Evolutionary conservation across 139 green algal genomes (phyloP).

Genomic region (Gonium pectorale): DNA sequence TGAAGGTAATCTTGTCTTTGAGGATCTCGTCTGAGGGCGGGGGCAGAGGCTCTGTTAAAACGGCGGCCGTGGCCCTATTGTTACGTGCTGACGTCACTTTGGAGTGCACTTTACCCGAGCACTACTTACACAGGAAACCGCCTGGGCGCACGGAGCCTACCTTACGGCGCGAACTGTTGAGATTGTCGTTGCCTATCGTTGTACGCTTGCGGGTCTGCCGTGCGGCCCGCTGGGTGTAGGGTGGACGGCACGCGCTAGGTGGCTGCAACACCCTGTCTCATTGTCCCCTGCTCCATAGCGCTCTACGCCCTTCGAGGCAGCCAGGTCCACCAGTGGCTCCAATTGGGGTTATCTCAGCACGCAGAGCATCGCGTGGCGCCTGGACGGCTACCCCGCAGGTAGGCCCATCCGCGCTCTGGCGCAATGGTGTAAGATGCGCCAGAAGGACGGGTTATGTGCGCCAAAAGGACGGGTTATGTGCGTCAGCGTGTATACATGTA

Average conservation of each 20-base stretch:
- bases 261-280: background rate
- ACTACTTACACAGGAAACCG: background rate
- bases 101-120: background rate
- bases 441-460: no score
- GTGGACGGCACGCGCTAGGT: no score
- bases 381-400: slow-evolving; percentile 35
- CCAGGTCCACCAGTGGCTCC: background rate
- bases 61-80: background rate
- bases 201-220: no score
- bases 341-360: slow-evolving; percentile 23
- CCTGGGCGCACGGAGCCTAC: background rate
- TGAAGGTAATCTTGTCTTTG: background rate
- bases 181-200: no score
- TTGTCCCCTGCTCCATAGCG: background rate
- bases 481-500: no score
- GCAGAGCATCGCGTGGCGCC: background rate
- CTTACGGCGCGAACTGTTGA: no score
- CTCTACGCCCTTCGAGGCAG: background rate
- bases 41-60: background rate
- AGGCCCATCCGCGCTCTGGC: background rate
- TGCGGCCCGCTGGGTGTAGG: no score
- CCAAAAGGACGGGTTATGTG: no score
- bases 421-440: no score
- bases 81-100: background rate
- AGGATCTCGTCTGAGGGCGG: background rate